Percentiles rank a stretch among this genome's conserved stretches.
phyloP scores from a whole-genome alignment of 352 stramenopile species.

The Pythium vanterpoolii region DNA sequence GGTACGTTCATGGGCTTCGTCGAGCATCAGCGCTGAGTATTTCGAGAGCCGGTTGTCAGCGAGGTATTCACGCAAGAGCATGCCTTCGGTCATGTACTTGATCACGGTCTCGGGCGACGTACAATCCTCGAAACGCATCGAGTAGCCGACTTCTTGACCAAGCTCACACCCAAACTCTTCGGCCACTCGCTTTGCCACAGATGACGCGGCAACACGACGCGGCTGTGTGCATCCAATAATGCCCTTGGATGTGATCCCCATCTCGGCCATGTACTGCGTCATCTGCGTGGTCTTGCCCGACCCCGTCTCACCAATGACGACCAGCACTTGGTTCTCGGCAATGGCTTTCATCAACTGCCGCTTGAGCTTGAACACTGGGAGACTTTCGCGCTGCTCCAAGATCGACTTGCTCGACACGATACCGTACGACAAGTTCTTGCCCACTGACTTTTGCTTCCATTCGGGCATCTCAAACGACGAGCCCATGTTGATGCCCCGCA shows the following conservation, averaged over 20 bases:
- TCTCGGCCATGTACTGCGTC: slow-evolving; percentile 99
- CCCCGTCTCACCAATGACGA: slow-evolving; percentile 99
- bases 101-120: slow-evolving; percentile 94
- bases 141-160: slow-evolving; percentile 92
- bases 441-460: slow-evolving; percentile 97
- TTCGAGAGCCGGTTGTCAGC: slow-evolving; percentile 94
- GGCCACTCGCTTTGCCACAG: slow-evolving; percentile 96
- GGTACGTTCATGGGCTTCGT: slow-evolving; percentile 97
- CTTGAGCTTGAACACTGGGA: slow-evolving; percentile 98
- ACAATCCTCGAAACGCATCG: slow-evolving; percentile 89
- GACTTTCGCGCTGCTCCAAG: slow-evolving; percentile 94
- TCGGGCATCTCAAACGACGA: slow-evolving; percentile 91
- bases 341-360: slow-evolving; percentile 94
- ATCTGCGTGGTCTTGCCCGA: slow-evolving; percentile 99
- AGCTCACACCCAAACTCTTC: slow-evolving; percentile 95
- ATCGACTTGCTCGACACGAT: slow-evolving; percentile 95
- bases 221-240: slow-evolving; percentile 99
- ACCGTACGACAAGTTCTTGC: slow-evolving; percentile 96
- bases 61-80: slow-evolving; percentile 99
- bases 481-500: slow-evolving; percentile 90
- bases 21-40: slow-evolving; percentile 96
- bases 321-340: slow-evolving; percentile 93
- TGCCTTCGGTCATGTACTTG: slow-evolving; percentile 99
- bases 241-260: slow-evolving; percentile 94
- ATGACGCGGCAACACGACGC: slow-evolving; percentile 96